Evolutionary conservation across 331 rosid genomes (phyloP).

Genomic region (Spiraea crenata): DNA sequence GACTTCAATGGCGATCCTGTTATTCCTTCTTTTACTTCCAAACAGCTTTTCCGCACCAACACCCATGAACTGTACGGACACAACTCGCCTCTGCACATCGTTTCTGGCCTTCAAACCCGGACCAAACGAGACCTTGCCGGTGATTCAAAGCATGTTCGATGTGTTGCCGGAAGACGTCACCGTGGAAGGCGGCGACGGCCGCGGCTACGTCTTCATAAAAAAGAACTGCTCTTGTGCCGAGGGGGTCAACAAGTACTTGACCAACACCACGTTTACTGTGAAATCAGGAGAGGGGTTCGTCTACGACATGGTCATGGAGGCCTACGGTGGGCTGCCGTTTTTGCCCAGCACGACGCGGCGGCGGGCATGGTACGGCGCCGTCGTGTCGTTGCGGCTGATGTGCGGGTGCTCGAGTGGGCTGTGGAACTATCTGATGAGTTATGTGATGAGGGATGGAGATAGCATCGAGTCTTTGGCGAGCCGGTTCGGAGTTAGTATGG

Average conservation of each 20-base stretch:
- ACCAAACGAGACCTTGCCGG: constrained; percentile 49
- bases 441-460: constrained; percentile 88
- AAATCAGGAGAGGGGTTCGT: constrained; percentile 64
- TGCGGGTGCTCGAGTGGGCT: constrained; percentile 91
- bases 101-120: constrained; percentile 77
- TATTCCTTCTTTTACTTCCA: constrained; percentile 36
- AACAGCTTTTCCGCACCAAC: constrained; percentile 29
- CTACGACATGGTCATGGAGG: constrained; percentile 59
- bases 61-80: constrained; percentile 82
- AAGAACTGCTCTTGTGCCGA: constrained; percentile 87
- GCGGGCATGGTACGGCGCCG: constrained; percentile 63
- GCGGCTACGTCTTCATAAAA: constrained; percentile 60
- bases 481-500: constrained; percentile 96
- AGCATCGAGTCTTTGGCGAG: constrained; percentile 77
- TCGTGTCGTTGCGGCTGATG: constrained; percentile 73
- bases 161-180: constrained; percentile 71
- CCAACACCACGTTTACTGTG: constrained; percentile 79
- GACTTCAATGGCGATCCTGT: constrained; percentile 22
- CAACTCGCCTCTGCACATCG: constrained; percentile 74
- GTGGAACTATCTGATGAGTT: constrained; percentile 94
- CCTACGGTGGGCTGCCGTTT: constrained; percentile 74
- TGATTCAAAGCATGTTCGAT: constrained; percentile 90
- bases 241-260: constrained; percentile 53
- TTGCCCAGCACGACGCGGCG: constrained; percentile 61
- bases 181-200: constrained; percentile 61